Conservation (phyloP, 371 early-diverging fungal genomes). For the Saksenaea oblongispora region DNA sequence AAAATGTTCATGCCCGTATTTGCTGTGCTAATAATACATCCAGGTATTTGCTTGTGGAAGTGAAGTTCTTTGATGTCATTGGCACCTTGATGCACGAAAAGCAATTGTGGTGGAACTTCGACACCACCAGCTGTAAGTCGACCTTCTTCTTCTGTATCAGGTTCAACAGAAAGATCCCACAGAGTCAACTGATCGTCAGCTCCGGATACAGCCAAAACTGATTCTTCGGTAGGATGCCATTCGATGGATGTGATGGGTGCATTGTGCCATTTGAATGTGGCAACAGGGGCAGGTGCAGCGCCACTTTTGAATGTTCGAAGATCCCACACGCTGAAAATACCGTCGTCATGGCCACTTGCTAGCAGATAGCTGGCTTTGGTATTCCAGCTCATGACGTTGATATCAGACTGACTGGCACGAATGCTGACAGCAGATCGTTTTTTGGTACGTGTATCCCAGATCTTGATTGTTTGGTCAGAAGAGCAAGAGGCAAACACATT, state of each 20-base stretch:
- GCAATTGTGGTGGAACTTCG: conserved; percentile 91
- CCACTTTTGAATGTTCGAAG: conserved; percentile 73
- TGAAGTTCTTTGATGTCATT: conserved; percentile 93
- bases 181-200: conserved; percentile 96
- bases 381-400: conserved; percentile 98
- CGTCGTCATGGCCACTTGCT: conserved; percentile 94
- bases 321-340: conserved; percentile 95
- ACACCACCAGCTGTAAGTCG: conserved; percentile 61
- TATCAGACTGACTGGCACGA: conserved; percentile 84
- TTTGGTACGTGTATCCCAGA: conserved; percentile 92
- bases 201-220: conserved; percentile 89
- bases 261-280: conserved; percentile 95
- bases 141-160: conserved; percentile 87
- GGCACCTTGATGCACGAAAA: conserved; percentile 96
- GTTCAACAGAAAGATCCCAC: conserved; percentile 97
- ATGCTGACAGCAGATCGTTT: conserved; percentile 76
- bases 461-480: conserved; percentile 86
- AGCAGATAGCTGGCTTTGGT: conserved; percentile 77
- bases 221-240: conserved; percentile 94
- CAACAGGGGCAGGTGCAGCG: conserved; percentile 79
- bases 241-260: conserved; percentile 94
- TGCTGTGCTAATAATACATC: conserved; percentile 88
- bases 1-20: conserved; percentile 92
- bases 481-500: conserved; percentile 93
- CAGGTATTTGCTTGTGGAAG: conserved; percentile 94